phyloP scores from a whole-genome alignment of 208 protist genomes.

The Wallacemonas sp. region DNA sequence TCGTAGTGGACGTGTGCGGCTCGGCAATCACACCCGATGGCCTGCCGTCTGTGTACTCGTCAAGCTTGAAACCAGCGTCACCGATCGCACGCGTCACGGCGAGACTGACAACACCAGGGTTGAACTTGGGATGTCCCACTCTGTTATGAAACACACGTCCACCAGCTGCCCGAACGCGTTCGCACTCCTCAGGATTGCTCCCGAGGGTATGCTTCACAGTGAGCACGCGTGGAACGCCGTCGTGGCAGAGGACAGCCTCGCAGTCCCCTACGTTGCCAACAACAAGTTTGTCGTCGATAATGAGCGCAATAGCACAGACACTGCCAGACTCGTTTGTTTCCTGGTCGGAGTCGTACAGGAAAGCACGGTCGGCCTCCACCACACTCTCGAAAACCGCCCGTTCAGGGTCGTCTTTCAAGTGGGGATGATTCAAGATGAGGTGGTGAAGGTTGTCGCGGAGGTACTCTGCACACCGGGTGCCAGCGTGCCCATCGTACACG shows the following conservation, averaged over 20 bases:
- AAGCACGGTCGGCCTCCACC: conserved; percentile 75
- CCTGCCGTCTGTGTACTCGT: conserved; percentile 79
- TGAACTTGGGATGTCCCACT: conserved; percentile 92
- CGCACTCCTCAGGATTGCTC: conserved; percentile 68
- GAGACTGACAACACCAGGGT: conserved; percentile 85
- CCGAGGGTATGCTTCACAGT: conserved; percentile 83
- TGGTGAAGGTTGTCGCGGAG: conserved; percentile 76
- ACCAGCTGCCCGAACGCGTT: conserved; percentile 84
- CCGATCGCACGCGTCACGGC: conserved; percentile 94
- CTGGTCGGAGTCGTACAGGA: conserved; percentile 61
- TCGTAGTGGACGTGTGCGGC: conserved; percentile 58
- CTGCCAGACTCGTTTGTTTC: conserved; percentile 85
- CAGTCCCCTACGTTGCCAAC: conserved; percentile 89
- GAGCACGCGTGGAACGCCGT: conserved; percentile 66
- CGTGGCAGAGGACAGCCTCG: conserved; percentile 80
- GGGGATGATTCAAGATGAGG: conserved; percentile 61
- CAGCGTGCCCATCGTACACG: conserved; percentile 90
- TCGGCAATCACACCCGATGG: conserved; percentile 76
- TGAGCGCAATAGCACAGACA: conserved; percentile 80
- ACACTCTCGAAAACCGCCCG: conserved; percentile 77
- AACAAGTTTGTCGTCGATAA: conserved; percentile 81
- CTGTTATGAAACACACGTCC: conserved; percentile 91
- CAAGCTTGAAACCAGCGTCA: conserved; percentile 93
- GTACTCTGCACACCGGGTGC: conserved; percentile 82
- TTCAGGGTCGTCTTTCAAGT: conserved; percentile 63